Base-by-base conservation (phyloP, 2,329 filamentous ascomycete species). In the Leptographium radiaticola region DNA sequence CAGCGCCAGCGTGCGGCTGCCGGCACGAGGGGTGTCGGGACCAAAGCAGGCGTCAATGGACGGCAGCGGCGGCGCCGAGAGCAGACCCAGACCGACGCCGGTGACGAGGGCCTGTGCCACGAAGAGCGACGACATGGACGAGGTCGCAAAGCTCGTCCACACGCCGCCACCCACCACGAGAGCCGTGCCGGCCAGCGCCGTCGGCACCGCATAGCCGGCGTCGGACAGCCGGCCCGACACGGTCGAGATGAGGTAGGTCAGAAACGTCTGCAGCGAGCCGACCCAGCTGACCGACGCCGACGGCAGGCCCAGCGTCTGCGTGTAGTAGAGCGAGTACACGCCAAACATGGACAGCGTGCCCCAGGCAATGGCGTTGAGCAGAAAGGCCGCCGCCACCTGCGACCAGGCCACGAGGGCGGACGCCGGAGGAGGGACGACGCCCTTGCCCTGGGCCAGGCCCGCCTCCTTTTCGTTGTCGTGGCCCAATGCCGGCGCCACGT, bases 1-100 rank as follows among this genome's bases (percentile, higher is more conserved):
- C 45, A 86, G 68, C 0, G 81, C 83, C 6, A 83, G 67, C 0
- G 75, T 73, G 12, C 79, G 71, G 48, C 74, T 76, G 55, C 68
- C 72, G 50, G 69, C 40, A 11, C 31, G 49, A 10, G 30, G 30
- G 6, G 39, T 47, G 34, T 31, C 20, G 51, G 51, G 43, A 13
- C 31, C 67, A 62, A 86, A 86, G 58, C 83, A 83, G 7, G 76
- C 79, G 38, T 73, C 72, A 46, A 80, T 70, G 18, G 81, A 64
- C 5, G 75, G 69, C 52, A 77, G 58, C 45, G 74, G 71, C 48
- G 79, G 71, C 61, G 75, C 72, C 64, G 77, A 76, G 65, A 81
- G 68, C 53, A 81, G 65, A 33, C 79, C 73, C 60, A 72, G 66
- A 18, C 79, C 79, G 15, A 81, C 63, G 0, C 79, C 79, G 7